phyloP scores from a whole-genome alignment of 495 filamentous ascomycete genomes.

The Cairneyella variabilis region DNA sequence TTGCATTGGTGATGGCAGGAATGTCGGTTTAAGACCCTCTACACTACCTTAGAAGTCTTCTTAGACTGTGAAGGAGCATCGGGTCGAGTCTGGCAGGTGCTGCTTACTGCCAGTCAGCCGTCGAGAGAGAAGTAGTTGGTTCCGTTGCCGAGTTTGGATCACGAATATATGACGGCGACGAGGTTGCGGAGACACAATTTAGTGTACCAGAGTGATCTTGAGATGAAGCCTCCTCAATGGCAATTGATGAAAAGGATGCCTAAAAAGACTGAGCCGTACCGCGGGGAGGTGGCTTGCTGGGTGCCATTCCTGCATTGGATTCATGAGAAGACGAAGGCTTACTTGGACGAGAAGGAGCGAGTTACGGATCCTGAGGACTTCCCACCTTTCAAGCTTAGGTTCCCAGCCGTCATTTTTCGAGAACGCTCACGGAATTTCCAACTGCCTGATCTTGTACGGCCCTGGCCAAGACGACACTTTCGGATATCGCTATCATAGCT shows the following conservation, averaged over 20 bases:
- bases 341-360: background rate
- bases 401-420: conserved; percentile 17
- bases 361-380: background rate
- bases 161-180: background rate
- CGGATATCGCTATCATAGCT: conserved; percentile 30
- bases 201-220: too few relatives aligned
- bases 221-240: too few relatives aligned
- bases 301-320: conserved; percentile 17
- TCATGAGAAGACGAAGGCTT: conserved; percentile 8
- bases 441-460: conserved; percentile 30
- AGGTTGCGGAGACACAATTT: too few relatives aligned
- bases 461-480: conserved; percentile 27
- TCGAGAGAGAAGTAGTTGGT: conserved; percentile 12
- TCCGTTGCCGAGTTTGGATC: background rate
- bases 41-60: conserved; percentile 42
- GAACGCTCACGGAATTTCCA: conserved; percentile 34
- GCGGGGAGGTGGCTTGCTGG: conserved; percentile 17
- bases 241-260: too few relatives aligned
- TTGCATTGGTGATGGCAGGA: conserved; percentile 29
- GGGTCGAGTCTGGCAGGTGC: background rate
- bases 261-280: too few relatives aligned
- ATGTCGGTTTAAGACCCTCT: conserved; percentile 43
- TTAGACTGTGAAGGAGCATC: conserved; percentile 25
- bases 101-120: conserved; percentile 6
- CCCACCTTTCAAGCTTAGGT: background rate